Conservation (phyloP, 1,139 yeast genomes). For the Blastobotrys indianensis region DNA sequence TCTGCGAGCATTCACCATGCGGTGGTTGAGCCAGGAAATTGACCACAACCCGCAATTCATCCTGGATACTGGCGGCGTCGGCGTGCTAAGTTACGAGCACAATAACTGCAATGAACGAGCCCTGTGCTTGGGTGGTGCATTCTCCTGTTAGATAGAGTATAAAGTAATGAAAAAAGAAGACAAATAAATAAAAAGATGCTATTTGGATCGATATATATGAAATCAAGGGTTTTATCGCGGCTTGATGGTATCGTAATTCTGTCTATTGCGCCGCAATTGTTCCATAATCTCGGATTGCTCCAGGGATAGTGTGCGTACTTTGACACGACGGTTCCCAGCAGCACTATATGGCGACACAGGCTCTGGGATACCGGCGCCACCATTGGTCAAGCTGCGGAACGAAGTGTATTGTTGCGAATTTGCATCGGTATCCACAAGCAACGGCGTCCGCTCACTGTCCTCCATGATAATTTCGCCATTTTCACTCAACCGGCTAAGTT, state of each 20-base stretch:
- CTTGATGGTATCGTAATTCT: neutral
- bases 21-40: conserved; percentile 68
- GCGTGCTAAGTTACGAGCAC: conserved; percentile 87
- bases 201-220: too few species aligned
- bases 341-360: conserved; percentile 23
- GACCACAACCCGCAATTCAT: conserved; percentile 68
- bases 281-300: conserved; percentile 46
- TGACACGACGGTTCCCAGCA: conserved; percentile 12
- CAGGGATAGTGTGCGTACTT: conserved; percentile 39
- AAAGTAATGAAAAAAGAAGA: conserved; percentile 30
- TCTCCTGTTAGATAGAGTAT: conserved; percentile 41
- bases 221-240: too few species aligned
- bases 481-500: neutral
- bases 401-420: conserved; percentile 25
- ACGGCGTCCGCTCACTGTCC: conserved; percentile 16
- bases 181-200: neutral
- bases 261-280: conserved; percentile 30
- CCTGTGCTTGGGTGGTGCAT: conserved; percentile 61
- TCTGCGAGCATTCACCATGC: conserved; percentile 76
- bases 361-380: conserved; percentile 23
- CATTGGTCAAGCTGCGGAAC: conserved; percentile 19
- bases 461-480: neutral
- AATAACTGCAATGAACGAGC: conserved; percentile 83
- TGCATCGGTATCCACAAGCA: conserved; percentile 11
- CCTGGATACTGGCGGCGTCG: conserved; percentile 93